These are phyloP conservation scores for Leavenworthia alabamica DNA, from an alignment of 345 rosid species.

Conservation along the genomic window DNA sequence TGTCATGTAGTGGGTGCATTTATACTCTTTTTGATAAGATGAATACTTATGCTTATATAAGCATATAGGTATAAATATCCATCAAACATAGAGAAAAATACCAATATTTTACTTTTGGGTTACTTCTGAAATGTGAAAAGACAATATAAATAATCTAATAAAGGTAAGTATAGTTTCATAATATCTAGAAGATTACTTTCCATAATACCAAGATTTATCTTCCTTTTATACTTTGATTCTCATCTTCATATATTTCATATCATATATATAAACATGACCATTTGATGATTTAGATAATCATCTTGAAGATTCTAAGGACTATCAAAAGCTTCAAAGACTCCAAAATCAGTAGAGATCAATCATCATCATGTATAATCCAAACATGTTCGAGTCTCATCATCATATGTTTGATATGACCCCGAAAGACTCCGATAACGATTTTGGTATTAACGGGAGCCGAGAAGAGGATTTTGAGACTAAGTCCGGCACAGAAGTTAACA, in stretches of 20 bases:
- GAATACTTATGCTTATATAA: slow-evolving; percentile 10
- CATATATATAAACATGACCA: slow-evolving; percentile 17
- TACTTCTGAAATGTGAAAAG: slow-evolving; percentile 19
- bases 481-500: slow-evolving; percentile 66
- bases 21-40: slow-evolving; percentile 24
- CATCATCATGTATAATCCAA: slow-evolving; percentile 58
- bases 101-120: slow-evolving; percentile 26
- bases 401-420: slow-evolving; percentile 61
- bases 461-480: slow-evolving; percentile 77
- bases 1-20: slow-evolving; percentile 27
- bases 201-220: slow-evolving; percentile 21
- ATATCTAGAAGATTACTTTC: slow-evolving; percentile 20
- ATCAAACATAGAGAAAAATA: slow-evolving; percentile 6
- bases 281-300: slow-evolving; percentile 26
- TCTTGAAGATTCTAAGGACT: slow-evolving; percentile 21
- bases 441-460: slow-evolving; percentile 39
- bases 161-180: slow-evolving; percentile 22
- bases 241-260: slow-evolving; percentile 3
- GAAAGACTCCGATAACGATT: slow-evolving; percentile 50
- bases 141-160: background rate
- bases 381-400: slow-evolving; percentile 63
- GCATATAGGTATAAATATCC: slow-evolving; percentile 12
- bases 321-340: background rate
- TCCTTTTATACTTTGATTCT: slow-evolving; percentile 23
- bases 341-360: background rate